Evolutionary conservation across 1,139 yeast species (phyloP), one percentile per base, ranked within the genome.

Genomic region (Taiozyma sp.): DNA sequence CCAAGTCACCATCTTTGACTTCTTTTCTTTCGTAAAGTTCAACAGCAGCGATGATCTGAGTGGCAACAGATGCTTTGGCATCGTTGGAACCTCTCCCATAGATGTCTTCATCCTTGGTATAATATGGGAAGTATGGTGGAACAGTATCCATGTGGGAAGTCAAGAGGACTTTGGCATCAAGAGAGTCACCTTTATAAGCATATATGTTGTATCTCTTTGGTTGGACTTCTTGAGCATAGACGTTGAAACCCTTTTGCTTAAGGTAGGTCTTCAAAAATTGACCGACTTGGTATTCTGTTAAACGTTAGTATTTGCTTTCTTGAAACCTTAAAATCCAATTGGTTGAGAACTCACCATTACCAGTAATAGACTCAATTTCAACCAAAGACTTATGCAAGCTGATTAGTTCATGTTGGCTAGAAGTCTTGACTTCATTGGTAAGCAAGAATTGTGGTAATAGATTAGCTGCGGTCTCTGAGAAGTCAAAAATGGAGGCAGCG

Each of bases 131-230:
- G 58, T 63, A 83, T 0, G 90, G 90, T 14, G 90, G 90, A 8
- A 84, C 91, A 0, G 90, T 84, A 59, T 84, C 91, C 42, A 83
- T 79, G 59, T 84, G 91, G 13, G 87, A 79, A 2, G 89, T 82
- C 34, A 84, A 61, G 48, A 83, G 63, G 14, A 81, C 76, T 51
- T 68, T 72, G 23, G 85, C 77, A 57, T 79, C 68, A 53, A 81
- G 72, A 14, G 52, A 50, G 9, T 59, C 56, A 13, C 65, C 65
- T 23, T 67, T 57, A 61, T 82, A 84, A 6, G 88, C 88, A 61
- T 79, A 84, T 29, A 84, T 69, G 58, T 84, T 83, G 59, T 70
- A 70, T 47, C 85, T 70, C 0, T 57, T 55, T 13, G 51, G 49
- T 48, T 65, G 65, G 16, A 78, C 73, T 12, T 61, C 50, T 54